Percentiles rank a stretch among this genome's conserved stretches.
Conservation (phyloP, 495 filamentous ascomycete species). For the Aspergillus wentii region DNA sequence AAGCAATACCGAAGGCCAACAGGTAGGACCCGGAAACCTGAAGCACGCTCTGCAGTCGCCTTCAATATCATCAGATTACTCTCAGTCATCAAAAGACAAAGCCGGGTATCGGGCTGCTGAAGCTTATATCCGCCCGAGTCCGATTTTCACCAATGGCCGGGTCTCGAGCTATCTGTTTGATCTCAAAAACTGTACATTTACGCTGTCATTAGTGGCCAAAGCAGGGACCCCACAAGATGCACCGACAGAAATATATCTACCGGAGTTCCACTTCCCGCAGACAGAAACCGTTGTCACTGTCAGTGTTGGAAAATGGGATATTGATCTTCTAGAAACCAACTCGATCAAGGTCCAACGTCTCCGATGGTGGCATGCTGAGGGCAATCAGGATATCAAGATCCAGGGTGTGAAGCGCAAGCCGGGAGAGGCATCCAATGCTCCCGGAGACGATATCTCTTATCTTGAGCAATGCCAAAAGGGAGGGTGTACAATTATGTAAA, state of each 20-base stretch:
- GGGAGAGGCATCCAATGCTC: slow-evolving; percentile 26
- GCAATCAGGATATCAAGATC: slow-evolving; percentile 74
- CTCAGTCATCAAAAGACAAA: slow-evolving; percentile 46
- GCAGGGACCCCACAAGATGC: slow-evolving; percentile 46
- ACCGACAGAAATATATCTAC: slow-evolving; percentile 83
- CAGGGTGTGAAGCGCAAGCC: slow-evolving; percentile 65
- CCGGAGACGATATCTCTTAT: slow-evolving; percentile 58
- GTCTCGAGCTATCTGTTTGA: slow-evolving; percentile 72
- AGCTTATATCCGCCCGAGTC: slow-evolving; percentile 83
- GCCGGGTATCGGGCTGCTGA: slow-evolving; percentile 85
- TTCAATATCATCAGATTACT: slow-evolving; percentile 59
- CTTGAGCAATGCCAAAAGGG: slow-evolving; percentile 54
- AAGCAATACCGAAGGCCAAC: slow-evolving; percentile 47
- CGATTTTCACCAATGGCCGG: slow-evolving; percentile 67
- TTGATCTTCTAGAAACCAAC: slow-evolving; percentile 65
- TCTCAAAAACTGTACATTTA: slow-evolving; percentile 68
- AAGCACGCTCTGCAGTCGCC: slow-evolving; percentile 65
- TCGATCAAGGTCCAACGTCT: slow-evolving; percentile 66
- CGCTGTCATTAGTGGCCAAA: slow-evolving; percentile 55
- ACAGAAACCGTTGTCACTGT: slow-evolving; percentile 62
- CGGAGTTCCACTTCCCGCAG: slow-evolving; percentile 89
- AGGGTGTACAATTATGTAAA: slow-evolving; percentile 49
- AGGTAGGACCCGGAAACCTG: slow-evolving; percentile 64
- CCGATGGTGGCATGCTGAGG: slow-evolving; percentile 86
- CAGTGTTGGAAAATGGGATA: slow-evolving; percentile 84